Base-by-base conservation (phyloP, 768 basidiomycete genomes). In the Boletales sp. region DNA sequence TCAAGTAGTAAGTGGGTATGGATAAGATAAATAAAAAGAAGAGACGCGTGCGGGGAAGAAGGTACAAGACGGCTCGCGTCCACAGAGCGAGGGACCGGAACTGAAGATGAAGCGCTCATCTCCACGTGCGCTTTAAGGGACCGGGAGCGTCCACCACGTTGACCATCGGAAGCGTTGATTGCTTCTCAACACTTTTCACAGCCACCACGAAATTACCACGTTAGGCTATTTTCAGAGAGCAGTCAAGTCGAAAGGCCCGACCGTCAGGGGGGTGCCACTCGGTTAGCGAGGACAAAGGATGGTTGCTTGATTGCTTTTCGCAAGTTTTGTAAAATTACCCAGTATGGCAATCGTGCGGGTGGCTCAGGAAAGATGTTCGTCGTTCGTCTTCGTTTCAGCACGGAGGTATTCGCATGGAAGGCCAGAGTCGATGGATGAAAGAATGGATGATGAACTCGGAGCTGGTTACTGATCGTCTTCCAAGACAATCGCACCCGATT, bases 121-220 rank as follows among this genome's bases (percentile, higher is more conserved):
- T n/a, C 32, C 52, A 54, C 32, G 39, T 17, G 43, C 41, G 12
- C 46, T 67, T 69, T 67, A 56, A 62, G 53, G 24, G 7, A 19
- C 38, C 29, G n/a, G 45, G 14, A 29, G n/a, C 34, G 42, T 55
- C 52, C 45, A 54, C 53, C 53, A 45, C 18, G 44, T 40, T 54
- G 55, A 42, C 54, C 55, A 51, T 32, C 50, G 43, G 37, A 50
- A 40, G 44, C 18, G 35, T 12, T 53, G 64, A 68, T 67, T 68
- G 66, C 56, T 50, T 68, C 45, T 41, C 40, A 58, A 37, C 37
- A 50, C 47, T 52, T 46, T 54, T 38, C 49, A 53, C 39, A 49
- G 46, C 53, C 59, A 52, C 56, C 55, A 24, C 27, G 34, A 59
- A 54, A 54, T 53, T 64, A 53, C 53, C 57, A 42, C 29, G 47